Percentiles rank a stretch among this genome's conserved stretches.
These are phyloP conservation scores for Actinomortierella ambigua DNA, from an alignment of 371 early-diverging fungal species.

Conservation along the genomic window DNA sequence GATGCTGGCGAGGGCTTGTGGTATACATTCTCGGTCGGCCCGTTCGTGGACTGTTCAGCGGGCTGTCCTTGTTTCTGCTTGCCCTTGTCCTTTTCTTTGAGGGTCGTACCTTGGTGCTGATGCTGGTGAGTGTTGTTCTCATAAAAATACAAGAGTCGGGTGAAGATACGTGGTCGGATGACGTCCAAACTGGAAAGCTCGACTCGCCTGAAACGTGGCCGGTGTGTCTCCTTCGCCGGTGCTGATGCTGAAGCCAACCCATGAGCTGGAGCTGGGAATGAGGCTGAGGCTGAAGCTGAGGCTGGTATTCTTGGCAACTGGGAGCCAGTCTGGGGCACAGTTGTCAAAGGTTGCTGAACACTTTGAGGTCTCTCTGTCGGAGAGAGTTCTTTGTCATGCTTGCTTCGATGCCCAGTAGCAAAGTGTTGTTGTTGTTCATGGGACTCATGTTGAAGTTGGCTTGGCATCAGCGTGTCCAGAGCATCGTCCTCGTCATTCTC, in stretches of 20 bases:
- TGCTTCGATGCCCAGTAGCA: too few species aligned
- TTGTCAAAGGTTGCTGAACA: too few species aligned
- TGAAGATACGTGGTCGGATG: conserved; percentile 43
- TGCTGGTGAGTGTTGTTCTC: conserved; percentile 1
- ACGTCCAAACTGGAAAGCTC: conserved; percentile 42
- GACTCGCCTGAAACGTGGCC: conserved; percentile 23
- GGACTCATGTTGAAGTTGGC: too few species aligned
- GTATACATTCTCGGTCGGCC: neutral
- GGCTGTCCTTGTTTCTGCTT: conserved; percentile 6
- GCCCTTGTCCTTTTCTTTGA: conserved; percentile 7
- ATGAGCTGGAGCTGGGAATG: neutral
- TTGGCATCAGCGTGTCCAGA: too few species aligned
- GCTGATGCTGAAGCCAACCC: conserved; percentile 1
- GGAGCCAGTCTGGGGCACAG: too few species aligned
- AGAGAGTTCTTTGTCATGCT: too few species aligned
- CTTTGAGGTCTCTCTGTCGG: too few species aligned
- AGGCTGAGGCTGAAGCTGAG: neutral
- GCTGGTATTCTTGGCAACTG: too few species aligned
- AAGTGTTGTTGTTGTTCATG: too few species aligned
- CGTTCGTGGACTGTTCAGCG: conserved; percentile 7
- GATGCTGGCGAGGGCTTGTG: conserved; percentile 1
- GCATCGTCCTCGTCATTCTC: neutral
- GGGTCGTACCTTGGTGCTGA: neutral
- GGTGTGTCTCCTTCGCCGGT: neutral
- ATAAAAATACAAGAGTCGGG: conserved; percentile 45